These are phyloP conservation scores for Aspergillus carlsbadensis DNA, from an alignment of 495 filamentous ascomycete species.

Conservation along the genomic window DNA sequence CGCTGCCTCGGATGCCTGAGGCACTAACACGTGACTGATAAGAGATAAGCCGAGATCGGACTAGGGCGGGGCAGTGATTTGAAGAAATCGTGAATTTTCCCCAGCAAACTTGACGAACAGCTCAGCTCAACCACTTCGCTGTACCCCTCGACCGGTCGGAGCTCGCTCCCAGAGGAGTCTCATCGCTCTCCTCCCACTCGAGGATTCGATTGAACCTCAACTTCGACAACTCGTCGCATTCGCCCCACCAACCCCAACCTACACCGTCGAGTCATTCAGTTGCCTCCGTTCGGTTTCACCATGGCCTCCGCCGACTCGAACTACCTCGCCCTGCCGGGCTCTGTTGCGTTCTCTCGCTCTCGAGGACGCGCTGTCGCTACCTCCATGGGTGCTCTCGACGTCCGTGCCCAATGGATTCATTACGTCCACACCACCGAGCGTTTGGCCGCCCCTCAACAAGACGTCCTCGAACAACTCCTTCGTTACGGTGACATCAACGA, in stretches of 20 bases:
- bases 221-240: neutral
- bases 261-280: conserved; percentile 11
- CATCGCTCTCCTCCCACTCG: conserved; percentile 11
- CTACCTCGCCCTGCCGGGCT: conserved; percentile 52
- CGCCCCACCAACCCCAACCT: conserved; percentile 9
- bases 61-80: conserved; percentile 32
- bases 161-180: conserved; percentile 22
- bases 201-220: conserved; percentile 9
- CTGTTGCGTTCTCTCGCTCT: conserved; percentile 54
- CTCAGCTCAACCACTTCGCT: conserved; percentile 13
- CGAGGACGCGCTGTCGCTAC: conserved; percentile 49
- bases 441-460: conserved; percentile 41
- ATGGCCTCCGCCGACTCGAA: conserved; percentile 39
- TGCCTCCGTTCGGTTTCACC: conserved; percentile 17
- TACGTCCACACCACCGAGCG: conserved; percentile 52
- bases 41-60: conserved; percentile 31
- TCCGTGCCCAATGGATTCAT: conserved; percentile 65
- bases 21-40: conserved; percentile 30
- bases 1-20: too few relatives aligned
- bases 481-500: conserved; percentile 59
- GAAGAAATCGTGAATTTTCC: conserved; percentile 18
- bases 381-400: conserved; percentile 52
- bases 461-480: conserved; percentile 59
- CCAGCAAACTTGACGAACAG: conserved; percentile 16
- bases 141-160: conserved; percentile 18